phyloP scores from a whole-genome alignment of 352 stramenopile species.

The Blastocystis sp. region DNA sequence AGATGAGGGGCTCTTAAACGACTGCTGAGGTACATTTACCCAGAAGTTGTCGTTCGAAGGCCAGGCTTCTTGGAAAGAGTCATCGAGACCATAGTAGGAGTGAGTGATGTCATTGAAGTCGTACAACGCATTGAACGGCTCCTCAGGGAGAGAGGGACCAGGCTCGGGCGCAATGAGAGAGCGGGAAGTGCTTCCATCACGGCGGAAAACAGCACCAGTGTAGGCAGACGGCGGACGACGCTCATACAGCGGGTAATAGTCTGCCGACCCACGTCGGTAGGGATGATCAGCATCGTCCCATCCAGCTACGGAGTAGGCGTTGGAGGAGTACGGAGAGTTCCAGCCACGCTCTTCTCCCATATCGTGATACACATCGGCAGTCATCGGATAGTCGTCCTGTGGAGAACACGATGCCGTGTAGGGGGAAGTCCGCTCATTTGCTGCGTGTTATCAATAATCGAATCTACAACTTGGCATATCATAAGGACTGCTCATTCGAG shows the following conservation, averaged over 20 bases:
- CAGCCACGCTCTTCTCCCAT: neutral
- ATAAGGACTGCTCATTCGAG: neutral
- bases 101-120: conserved; percentile 46
- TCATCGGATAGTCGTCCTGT: neutral
- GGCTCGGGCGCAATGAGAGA: neutral
- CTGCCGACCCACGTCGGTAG: neutral
- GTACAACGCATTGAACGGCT: neutral
- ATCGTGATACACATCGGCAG: neutral
- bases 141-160: neutral
- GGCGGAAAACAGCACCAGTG: neutral
- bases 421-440: neutral
- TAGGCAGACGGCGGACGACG: neutral
- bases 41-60: neutral
- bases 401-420: neutral
- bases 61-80: neutral
- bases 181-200: neutral
- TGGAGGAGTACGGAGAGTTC: neutral
- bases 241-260: neutral
- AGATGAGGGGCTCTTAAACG: neutral
- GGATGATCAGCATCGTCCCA: neutral
- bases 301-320: neutral
- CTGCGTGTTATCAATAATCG: neutral
- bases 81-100: neutral
- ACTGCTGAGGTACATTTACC: neutral
- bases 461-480: neutral